Conservation (phyloP, 2,329 filamentous ascomycete genomes). For the Fusarium setosum region DNA sequence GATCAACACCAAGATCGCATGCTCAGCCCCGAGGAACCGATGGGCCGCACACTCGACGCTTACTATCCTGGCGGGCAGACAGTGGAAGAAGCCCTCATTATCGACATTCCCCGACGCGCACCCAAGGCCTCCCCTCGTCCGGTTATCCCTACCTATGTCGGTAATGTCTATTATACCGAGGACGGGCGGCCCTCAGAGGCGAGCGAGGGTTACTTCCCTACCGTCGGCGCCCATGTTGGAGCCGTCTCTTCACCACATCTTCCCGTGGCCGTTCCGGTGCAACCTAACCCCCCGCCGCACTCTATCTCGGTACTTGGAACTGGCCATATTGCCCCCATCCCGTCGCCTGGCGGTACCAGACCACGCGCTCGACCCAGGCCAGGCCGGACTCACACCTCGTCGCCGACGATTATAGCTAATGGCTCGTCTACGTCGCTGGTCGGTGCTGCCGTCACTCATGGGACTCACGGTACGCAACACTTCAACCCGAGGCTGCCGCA, state of each 20-base stretch:
- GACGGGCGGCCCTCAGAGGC: constrained; percentile 74
- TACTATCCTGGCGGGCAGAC: constrained; percentile 89
- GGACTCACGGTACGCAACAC: constrained; percentile 50
- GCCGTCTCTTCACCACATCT: constrained; percentile 57
- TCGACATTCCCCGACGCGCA: constrained; percentile 85
- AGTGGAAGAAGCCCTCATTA: constrained; percentile 89
- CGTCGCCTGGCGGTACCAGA: constrained; percentile 80
- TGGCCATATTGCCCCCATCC: constrained; percentile 82
- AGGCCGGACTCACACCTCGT: constrained; percentile 80
- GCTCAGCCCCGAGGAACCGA: constrained; percentile 87
- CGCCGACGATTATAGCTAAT: constrained; percentile 75
- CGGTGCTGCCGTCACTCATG: constrained; percentile 47
- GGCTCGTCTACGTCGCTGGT: constrained; percentile 51
- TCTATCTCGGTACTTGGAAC: constrained; percentile 86
- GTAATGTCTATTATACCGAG: constrained; percentile 68
- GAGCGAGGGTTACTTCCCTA: constrained; percentile 86
- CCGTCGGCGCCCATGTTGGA: constrained; percentile 59
- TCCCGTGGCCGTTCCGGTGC: constrained; percentile 52
- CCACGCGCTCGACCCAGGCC: constrained; percentile 70
- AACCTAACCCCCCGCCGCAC: constrained; percentile 55
- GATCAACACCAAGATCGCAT: constrained; percentile 74
- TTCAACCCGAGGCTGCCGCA: constrained; percentile 55
- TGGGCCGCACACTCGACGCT: constrained; percentile 80
- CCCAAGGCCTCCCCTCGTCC: constrained; percentile 77
- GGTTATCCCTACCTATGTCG: constrained; percentile 50